These are phyloP conservation scores for Phoma sp. DNA, from an alignment of 2,329 filamentous ascomycete genomes.

Conservation along the genomic window DNA sequence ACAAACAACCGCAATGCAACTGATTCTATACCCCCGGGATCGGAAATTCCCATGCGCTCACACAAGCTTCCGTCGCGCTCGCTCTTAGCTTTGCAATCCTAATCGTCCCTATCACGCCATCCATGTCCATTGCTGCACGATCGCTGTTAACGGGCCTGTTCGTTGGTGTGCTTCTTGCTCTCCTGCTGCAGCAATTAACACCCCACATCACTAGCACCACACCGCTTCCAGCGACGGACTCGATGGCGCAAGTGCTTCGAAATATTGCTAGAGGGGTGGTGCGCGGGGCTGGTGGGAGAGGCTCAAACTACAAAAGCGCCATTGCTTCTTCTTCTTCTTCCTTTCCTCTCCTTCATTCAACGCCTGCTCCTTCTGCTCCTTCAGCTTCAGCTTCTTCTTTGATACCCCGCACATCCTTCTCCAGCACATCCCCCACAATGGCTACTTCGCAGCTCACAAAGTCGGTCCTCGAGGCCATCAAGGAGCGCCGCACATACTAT, in stretches of 20 bases:
- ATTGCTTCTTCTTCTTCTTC: constrained; percentile 15
- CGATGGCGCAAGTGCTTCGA: constrained; percentile 43
- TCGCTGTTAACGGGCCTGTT: constrained; percentile 34
- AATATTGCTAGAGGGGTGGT: constrained; percentile 38
- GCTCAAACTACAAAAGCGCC: constrained; percentile 29
- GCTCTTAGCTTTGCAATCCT: constrained; percentile 12
- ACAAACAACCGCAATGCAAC: constrained; percentile 1
- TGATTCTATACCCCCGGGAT: not conserved
- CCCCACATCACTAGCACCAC: constrained; percentile 16
- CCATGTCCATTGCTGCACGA: constrained; percentile 25
- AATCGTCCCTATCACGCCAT: constrained; percentile 16
- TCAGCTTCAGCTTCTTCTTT: constrained; percentile 15
- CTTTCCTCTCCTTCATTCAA: constrained; percentile 12
- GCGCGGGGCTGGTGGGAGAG: constrained; percentile 19
- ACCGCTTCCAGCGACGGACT: constrained; percentile 22
- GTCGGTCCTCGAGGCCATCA: constrained; percentile 63
- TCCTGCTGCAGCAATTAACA: constrained; percentile 32
- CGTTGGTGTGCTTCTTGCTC: constrained; percentile 35
- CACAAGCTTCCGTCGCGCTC: not conserved
- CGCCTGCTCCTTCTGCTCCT: constrained; percentile 7
- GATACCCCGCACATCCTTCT: constrained; percentile 19
- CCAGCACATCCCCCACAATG: constrained; percentile 45
- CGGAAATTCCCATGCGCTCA: not conserved
- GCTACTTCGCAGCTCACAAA: constrained; percentile 25
- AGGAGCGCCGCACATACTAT: constrained; percentile 74